Base-by-base conservation (phyloP, 495 filamentous ascomycete genomes). In the Penicillium desertorum region DNA sequence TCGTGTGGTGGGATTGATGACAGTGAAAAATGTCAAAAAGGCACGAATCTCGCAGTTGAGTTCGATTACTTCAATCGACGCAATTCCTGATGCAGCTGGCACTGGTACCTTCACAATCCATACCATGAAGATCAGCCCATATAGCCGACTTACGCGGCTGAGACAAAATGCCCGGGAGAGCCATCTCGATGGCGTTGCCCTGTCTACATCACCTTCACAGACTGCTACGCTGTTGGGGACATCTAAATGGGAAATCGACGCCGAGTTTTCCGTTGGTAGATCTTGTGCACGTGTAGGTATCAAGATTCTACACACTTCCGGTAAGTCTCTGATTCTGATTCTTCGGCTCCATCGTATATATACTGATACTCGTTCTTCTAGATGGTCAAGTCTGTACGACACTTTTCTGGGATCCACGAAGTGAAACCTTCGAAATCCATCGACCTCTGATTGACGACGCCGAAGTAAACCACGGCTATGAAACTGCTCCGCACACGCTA, bases 41-140 rank as follows among this genome's bases (percentile, higher is more conserved):
- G 71, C 74, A 0, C 71, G 73, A 11, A 32, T 14, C n/a, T 71
- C 74, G 8, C 29, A 44, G 1, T 46, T 77, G 29, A 39, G 55
- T 19, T 49, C 53, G 2, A 77, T 77, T 19, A 75, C 74, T 2
- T 77, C 71, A 2, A 62, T 76, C 27, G 69, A 75, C 17, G 51
- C 34, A 0, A 36, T 67, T 23, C 43, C 60, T 1, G 48, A 70
- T 23, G 7, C 41, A 5, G 17, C 64, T 29, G 39, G 30, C 0
- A 30, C 43, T 19, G 63, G 57, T 0, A 70, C 57, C 0, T 69
- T 65, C 41, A 76, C 70, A 1, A 46, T 77, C 27, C 70, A 66
- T 22, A 77, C 74, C 0, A 47, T 77, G 56, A 67, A 66, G 8
- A 70, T 76, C 12, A 58, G 44, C 2, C 67, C 69, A 5, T 73